phyloP scores from a whole-genome alignment of 2,329 filamentous ascomycete species.

The Penicillium sp. region DNA sequence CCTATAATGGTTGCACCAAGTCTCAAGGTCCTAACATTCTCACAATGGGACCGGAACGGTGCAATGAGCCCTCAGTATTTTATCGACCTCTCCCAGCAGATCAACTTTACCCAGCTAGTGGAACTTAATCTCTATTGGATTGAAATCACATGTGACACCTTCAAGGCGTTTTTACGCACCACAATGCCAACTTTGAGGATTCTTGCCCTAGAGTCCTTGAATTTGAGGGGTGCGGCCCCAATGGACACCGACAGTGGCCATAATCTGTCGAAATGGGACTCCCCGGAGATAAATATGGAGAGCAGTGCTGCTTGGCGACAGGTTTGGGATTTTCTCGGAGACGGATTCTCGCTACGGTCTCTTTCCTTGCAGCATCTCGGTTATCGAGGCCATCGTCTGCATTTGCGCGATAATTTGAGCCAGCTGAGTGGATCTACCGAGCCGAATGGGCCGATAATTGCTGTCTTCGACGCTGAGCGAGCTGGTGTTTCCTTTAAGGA shows the following conservation, averaged over 20 bases:
- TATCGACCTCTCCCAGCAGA: not conserved
- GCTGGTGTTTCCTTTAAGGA: not conserved
- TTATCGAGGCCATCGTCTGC: not conserved
- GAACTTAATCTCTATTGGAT: conserved; percentile 1
- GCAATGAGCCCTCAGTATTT: not conserved
- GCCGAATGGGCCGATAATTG: not conserved
- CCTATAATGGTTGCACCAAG: not conserved
- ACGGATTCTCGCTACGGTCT: not conserved
- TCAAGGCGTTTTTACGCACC: conserved; percentile 1
- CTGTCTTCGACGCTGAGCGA: not conserved
- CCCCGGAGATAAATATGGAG: not conserved
- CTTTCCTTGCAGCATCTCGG: not conserved
- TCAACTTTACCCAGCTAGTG: conserved; percentile 1
- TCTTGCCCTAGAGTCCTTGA: not conserved
- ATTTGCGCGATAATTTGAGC: not conserved
- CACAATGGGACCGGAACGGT: not conserved
- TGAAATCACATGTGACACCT: not conserved
- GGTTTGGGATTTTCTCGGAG: not conserved
- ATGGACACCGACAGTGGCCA: not conserved
- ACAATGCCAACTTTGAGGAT: not conserved
- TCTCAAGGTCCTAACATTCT: not conserved
- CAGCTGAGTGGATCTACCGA: not conserved
- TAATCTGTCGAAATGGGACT: not conserved
- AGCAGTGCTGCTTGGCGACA: not conserved
- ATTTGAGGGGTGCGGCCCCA: not conserved